Base-by-base conservation (phyloP, 352 stramenopile species). In the Phytophthora ramorum region DNA sequence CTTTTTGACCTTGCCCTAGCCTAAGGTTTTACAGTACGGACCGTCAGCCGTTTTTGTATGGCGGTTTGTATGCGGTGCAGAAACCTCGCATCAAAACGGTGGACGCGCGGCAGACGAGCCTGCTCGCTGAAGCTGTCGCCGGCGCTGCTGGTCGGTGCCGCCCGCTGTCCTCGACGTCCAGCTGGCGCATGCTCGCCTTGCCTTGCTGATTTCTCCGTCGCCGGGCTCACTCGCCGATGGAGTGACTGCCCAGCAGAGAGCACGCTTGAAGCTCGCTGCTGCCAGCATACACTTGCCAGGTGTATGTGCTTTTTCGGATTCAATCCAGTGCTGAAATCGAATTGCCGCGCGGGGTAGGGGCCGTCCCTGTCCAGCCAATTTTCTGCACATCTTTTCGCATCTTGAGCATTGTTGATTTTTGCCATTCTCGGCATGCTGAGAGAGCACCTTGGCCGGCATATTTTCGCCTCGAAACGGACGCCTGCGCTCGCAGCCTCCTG, bases 11-110 rank as follows among this genome's bases (percentile, higher is more conserved):
- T 56, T 65, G 2, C 26, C 63, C 68, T 22, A 53, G 46, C 43
- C 57, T 63, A 71, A 67, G 60, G 51, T 66, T 58, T 66, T 63
- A 73, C 54, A 58, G 61, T 63, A 51, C 44, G 46, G 28, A 58
- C 53, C 53, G 9, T 37, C 66, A 65, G 55, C 63, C 57, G 63
- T 54, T 67, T 56, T 43, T 72, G 26, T 62, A 50, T 50, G 35
- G 30, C 35, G 16, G 17, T 73, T 66, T 65, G 64, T 63, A 71
- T 54, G 22, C 0, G 2, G 26, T 32, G 7, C 61, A 68, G 16
- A 68, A 49, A 58, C 30, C 38, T 7, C 17, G 19, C 51, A 20
- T 14, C 28, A 55, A 63, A 69, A 63, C 44, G 28, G 54, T 59
- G 54, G 45, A 26, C 46, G 30, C 28, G 22, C 24, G 32, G 53